phyloP scores from a whole-genome alignment of 768 basidiomycete genomes.

The Favolaschia claudopus region DNA sequence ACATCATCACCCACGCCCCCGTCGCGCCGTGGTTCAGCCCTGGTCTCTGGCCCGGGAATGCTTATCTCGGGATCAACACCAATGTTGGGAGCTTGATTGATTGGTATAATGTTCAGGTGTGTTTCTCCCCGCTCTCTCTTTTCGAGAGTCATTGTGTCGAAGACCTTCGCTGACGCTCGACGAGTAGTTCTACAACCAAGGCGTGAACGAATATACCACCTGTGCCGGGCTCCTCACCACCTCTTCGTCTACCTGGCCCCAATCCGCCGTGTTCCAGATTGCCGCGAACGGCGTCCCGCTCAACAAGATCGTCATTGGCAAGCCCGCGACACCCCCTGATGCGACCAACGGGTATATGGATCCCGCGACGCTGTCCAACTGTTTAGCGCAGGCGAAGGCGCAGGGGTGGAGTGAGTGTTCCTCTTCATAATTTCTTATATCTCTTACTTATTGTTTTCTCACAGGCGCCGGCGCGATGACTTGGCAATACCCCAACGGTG shows the following conservation, averaged over 20 bases:
- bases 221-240: conserved; percentile 64
- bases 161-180: conserved; percentile 2
- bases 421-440: not conserved
- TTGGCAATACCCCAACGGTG: conserved; percentile 49
- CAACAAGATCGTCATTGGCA: conserved; percentile 79
- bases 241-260: conserved; percentile 68
- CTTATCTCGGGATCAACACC: conserved; percentile 35
- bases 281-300: conserved; percentile 62
- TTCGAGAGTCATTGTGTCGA: conserved; percentile 13
- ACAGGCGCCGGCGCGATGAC: conserved; percentile 40
- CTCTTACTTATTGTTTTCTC: not conserved
- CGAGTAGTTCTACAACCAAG: conserved; percentile 59
- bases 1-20: conserved; percentile 48
- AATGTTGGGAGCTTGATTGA: conserved; percentile 66
- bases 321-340: conserved; percentile 62
- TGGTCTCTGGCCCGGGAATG: conserved; percentile 8
- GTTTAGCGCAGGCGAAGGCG: conserved; percentile 64
- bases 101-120: conserved; percentile 67
- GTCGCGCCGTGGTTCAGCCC: conserved; percentile 24
- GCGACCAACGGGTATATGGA: conserved; percentile 71
- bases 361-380: conserved; percentile 61
- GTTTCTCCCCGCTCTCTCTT: conserved; percentile 29
- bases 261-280: conserved; percentile 67
- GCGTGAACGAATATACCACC: conserved; percentile 67
- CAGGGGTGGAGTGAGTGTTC: conserved; percentile 69